Percentiles rank a stretch among this genome's conserved stretches.
Conservation (phyloP, 805 yeast genomes). For the Jamesozyma piceae region DNA sequence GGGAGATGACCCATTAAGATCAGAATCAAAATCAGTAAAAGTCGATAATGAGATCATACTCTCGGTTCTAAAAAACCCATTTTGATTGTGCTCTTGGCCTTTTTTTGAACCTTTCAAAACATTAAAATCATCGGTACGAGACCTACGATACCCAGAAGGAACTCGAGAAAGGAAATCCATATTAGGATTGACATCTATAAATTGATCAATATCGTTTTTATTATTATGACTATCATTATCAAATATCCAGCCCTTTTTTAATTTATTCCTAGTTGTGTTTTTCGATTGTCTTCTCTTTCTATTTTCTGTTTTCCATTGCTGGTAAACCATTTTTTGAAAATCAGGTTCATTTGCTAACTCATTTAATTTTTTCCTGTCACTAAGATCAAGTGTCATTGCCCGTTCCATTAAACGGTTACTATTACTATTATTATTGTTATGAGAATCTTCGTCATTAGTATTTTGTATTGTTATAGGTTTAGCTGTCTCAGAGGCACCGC, state of each 20-base stretch:
- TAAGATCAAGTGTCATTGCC: constrained; percentile 4
- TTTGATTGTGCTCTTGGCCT: neutral
- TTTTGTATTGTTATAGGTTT: neutral
- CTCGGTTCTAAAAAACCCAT: neutral
- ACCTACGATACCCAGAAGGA: neutral
- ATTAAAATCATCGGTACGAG: neutral
- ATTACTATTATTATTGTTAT: neutral
- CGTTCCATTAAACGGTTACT: constrained; percentile 1
- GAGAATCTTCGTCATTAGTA: neutral
- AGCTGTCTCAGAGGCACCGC: constrained; percentile 13
- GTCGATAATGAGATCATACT: neutral
- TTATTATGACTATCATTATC: constrained; percentile 7
- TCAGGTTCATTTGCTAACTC: constrained; percentile 36
- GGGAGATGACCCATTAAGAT: neutral
- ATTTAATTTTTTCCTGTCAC: constrained; percentile 14
- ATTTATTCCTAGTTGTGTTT: constrained; percentile 1
- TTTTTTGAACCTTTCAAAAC: neutral
- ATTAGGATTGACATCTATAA: neutral
- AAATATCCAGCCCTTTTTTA: constrained; percentile 9
- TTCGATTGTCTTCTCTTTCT: constrained; percentile 16
- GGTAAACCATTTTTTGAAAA: constrained; percentile 36
- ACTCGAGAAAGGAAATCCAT: neutral
- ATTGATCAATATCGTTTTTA: neutral
- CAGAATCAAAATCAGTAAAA: neutral
- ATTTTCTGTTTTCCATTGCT: constrained; percentile 26